Base-by-base conservation (phyloP, 2,329 filamentous ascomycete genomes). In the Chaetomiaceae sp. region DNA sequence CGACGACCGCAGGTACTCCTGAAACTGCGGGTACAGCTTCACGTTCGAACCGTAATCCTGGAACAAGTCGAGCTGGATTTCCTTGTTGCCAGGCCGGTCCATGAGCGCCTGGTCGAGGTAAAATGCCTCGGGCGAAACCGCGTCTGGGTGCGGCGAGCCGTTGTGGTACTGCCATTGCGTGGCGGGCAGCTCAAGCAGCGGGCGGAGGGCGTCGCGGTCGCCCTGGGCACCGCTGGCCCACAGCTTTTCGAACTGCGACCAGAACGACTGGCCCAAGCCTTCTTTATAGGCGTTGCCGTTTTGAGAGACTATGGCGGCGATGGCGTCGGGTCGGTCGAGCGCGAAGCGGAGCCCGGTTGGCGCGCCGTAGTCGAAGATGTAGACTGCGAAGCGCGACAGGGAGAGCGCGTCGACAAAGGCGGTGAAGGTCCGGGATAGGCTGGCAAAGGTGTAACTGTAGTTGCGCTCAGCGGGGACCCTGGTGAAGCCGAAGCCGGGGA, bases 281-380 rank as follows among this genome's bases (percentile, higher is more conserved):
- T 81, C 78, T 4, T 61, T 67, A 60, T 84, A 85, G 13, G 80
- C 80, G 58, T 84, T 85, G 36, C 80, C 81, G 60, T 83, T 84
- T 59, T 85, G 81, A 2, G 73, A 69, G 51, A 84, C 71, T 56
- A 84, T 78, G 13, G 78, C 76, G 33, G 70, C 68, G 48, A 84
- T 67, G 10, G 70, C 67, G 1, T 73, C 64, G 0, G 77, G 75
- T 2, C 75, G 68, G 38, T 73, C 58, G 2, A 82, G 69, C 0
- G 80, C 80, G 2, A 84, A 68, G 2, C 79, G 73, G 21, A 82
- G 66, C 1, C 74, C 80, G 0, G 73, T 71, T 0, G 82, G 80
- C 0, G 80, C 78, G 46, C 81, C 81, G 62, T 84, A 84, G 69
- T 85, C 81, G 63, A 85, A 84, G 56, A 84, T 74, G 64, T 83